Evolutionary conservation across 306 rosid genomes (phyloP), one percentile per base, ranked within the genome.

Genomic region (Acacia crassicarpa): DNA sequence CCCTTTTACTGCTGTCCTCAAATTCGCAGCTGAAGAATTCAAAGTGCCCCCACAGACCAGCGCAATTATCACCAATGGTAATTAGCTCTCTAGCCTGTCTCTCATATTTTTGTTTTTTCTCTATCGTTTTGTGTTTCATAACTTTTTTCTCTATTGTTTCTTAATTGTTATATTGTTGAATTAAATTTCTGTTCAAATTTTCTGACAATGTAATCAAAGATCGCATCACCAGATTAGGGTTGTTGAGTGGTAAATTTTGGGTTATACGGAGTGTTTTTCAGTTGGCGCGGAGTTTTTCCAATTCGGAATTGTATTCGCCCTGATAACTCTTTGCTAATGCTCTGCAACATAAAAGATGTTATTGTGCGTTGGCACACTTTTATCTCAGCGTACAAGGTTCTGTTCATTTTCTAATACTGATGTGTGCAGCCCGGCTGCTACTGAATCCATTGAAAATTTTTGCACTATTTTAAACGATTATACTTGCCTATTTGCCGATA

Each of bases 11-110:
- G 99, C 98, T 61, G 99, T 95, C 76, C 94, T 95, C 83, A 93
- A 93, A 92, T 95, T 89, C 78, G 97, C 98, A 0, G 98, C 98
- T 8, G 99, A 95, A 80, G 97, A 95, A 87, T 95, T 95, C 92
- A 95, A 95, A 83, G 99, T 93, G 78, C 99, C 99, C 72, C 98
- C 99, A 14, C 98, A 95, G 68, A 93, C 99, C 85, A 93, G 99
- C 83, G 99, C 98, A 48, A 93, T 95, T 25, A 95, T 95, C 94
- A 93, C 99, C 89, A 92, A 95, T 75, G 99, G 98, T 93, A 84
- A 43, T 53, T 74, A 2, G 4, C 22, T 16, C 10, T 72, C 22
- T 16, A n/a, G 30, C 51, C 19, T 11, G 8, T 20, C 17, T 40
- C 44, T 68, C 15, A 20, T 9, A 68, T 20, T 48, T 27, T 27